Evolutionary conservation across 2,329 filamentous ascomycete species (phyloP).

Genomic region (Cladophialophora immunda): DNA sequence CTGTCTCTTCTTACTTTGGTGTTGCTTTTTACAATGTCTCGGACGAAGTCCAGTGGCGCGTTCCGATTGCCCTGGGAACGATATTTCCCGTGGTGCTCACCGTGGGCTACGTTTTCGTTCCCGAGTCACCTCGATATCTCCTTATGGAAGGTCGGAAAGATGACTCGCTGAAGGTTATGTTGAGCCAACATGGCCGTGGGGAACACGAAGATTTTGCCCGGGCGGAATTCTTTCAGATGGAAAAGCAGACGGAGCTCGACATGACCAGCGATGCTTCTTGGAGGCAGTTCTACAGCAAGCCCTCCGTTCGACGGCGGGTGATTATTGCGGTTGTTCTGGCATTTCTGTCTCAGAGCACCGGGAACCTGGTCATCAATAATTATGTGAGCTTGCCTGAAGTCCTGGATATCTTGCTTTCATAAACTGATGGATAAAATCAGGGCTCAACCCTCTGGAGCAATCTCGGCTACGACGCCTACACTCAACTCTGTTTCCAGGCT

Average conservation of each 20-base stretch:
- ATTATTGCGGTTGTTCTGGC: slow-evolving; percentile 7
- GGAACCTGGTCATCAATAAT: slow-evolving; percentile 5
- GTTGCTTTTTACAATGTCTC: slow-evolving; percentile 26
- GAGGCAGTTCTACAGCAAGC: slow-evolving; percentile 17
- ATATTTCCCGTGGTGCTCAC: slow-evolving; percentile 23
- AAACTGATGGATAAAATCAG: slow-evolving; percentile 2
- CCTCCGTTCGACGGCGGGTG: slow-evolving; percentile 19
- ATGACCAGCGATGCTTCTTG: slow-evolving; percentile 20
- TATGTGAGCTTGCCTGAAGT: not conserved
- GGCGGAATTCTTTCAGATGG: slow-evolving; percentile 29
- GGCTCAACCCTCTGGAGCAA: slow-evolving; percentile 23
- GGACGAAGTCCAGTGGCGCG: slow-evolving; percentile 25
- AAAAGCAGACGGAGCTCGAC: slow-evolving; percentile 26
- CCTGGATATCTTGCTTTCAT: not conserved
- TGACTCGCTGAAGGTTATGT: slow-evolving; percentile 35
- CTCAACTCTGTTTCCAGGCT: slow-evolving; percentile 21
- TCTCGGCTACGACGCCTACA: slow-evolving; percentile 24
- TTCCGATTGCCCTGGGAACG: slow-evolving; percentile 15
- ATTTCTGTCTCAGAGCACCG: slow-evolving; percentile 26
- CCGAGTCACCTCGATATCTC: slow-evolving; percentile 42
- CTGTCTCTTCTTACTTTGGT: slow-evolving; percentile 28
- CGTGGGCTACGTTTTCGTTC: slow-evolving; percentile 40
- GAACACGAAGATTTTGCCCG: slow-evolving; percentile 18
- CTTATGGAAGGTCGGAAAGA: slow-evolving; percentile 39
- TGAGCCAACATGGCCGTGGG: slow-evolving; percentile 33